Evolutionary conservation across 352 stramenopile species (phyloP).

Genomic region (Plasmopara viticola): DNA sequence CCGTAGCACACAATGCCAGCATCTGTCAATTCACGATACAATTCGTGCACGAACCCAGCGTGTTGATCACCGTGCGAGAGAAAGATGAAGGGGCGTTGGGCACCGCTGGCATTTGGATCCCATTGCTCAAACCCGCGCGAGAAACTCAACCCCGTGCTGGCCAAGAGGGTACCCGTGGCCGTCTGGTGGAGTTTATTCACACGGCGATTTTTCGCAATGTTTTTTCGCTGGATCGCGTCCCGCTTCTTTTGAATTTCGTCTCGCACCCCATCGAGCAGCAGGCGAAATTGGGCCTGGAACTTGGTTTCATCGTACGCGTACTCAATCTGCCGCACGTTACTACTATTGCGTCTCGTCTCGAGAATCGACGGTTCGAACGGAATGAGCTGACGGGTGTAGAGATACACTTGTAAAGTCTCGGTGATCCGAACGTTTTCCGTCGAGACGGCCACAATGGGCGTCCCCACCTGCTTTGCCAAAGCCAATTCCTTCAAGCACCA

Average conservation of each 20-base stretch:
- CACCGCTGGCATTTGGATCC: conserved; percentile 32
- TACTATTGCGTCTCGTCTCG: conserved; percentile 35
- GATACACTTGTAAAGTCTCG: conserved; percentile 75
- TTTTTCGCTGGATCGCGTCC: conserved; percentile 36
- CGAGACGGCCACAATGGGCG: conserved; percentile 68
- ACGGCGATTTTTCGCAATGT: conserved; percentile 26
- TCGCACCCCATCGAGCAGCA: conserved; percentile 71
- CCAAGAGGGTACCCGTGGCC: conserved; percentile 20
- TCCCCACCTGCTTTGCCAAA: conserved; percentile 74
- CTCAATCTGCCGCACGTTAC: conserved; percentile 63
- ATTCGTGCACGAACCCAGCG: conserved; percentile 53
- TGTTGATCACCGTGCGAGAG: conserved; percentile 75
- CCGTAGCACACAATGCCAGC: conserved; percentile 54
- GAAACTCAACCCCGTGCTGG: conserved; percentile 25
- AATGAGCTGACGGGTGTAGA: conserved; percentile 79
- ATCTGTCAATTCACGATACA: conserved; percentile 54
- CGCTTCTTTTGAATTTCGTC: conserved; percentile 81
- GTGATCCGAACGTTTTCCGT: conserved; percentile 57
- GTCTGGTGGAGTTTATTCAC: conserved; percentile 26
- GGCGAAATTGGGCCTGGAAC: conserved; percentile 67
- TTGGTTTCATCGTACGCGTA: conserved; percentile 72
- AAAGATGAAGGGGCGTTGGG: conserved; percentile 58
- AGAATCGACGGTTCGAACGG: conserved; percentile 71
- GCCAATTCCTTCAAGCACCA: conserved; percentile 84
- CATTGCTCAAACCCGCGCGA: conserved; percentile 57